These are phyloP conservation scores for Vitellaria paradoxa DNA, from an alignment of 179 eudicot species.

Conservation along the genomic window DNA sequence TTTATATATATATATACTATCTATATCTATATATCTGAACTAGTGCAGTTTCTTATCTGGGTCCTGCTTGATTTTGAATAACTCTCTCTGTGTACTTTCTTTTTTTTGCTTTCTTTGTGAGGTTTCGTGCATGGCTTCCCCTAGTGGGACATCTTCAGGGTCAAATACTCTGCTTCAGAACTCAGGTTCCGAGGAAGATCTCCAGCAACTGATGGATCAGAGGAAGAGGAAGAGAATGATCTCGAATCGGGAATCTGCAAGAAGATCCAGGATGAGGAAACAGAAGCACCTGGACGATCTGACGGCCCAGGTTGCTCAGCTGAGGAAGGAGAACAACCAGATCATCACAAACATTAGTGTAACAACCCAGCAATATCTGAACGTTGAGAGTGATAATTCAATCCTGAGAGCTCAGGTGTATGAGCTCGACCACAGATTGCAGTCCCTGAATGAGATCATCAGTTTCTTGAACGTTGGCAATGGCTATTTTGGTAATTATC, in stretches of 20 bases:
- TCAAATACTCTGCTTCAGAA: slow-evolving; percentile 15
- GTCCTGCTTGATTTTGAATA: slow-evolving; percentile 12
- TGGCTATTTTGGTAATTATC: slow-evolving; percentile 6
- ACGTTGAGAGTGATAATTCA: slow-evolving; percentile 61
- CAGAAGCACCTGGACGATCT: slow-evolving; percentile 74
- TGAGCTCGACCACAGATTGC: slow-evolving; percentile 68
- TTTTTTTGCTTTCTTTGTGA: not conserved
- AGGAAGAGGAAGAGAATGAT: slow-evolving; percentile 68
- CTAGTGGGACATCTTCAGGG: slow-evolving; percentile 21
- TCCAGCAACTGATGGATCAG: slow-evolving; percentile 33
- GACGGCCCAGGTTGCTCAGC: slow-evolving; percentile 38
- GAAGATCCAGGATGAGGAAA: slow-evolving; percentile 79
- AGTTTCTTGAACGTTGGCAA: slow-evolving; percentile 14
- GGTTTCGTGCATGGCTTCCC: slow-evolving; percentile 19
- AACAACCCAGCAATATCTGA: slow-evolving; percentile 44
- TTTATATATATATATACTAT: not conserved
- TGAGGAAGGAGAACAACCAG: slow-evolving; percentile 56
- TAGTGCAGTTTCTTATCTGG: not conserved
- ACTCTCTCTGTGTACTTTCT: not conserved
- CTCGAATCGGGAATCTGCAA: slow-evolving; percentile 88
- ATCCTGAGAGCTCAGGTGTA: slow-evolving; percentile 63
- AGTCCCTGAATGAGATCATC: slow-evolving; percentile 65
- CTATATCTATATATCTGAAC: not conserved
- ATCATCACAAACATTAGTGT: slow-evolving; percentile 36
- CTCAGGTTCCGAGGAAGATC: slow-evolving; percentile 29